Percentiles rank a stretch among this genome's conserved stretches.
phyloP scores from a whole-genome alignment of 2,329 filamentous ascomycete species.

The Mariannaea elegans region DNA sequence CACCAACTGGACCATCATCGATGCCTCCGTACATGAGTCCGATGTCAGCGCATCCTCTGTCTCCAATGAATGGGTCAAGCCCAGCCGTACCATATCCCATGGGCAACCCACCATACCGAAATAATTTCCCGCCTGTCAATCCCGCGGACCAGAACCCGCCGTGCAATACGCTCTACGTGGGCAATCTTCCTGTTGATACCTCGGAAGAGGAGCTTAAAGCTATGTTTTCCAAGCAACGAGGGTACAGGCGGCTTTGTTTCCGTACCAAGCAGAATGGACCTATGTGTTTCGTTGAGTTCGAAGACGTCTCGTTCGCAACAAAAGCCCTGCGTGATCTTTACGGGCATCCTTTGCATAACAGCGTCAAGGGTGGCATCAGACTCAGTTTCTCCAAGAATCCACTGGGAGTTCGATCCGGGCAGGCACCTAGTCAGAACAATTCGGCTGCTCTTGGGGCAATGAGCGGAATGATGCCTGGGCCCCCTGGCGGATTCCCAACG shows the following conservation, averaged over 20 bases:
- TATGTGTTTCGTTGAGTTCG: slow-evolving; percentile 99
- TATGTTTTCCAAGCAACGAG: slow-evolving; percentile 90
- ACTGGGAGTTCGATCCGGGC: slow-evolving; percentile 85
- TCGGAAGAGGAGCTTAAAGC: slow-evolving; percentile 95
- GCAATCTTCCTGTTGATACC: slow-evolving; percentile 92
- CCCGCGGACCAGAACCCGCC: slow-evolving; percentile 96
- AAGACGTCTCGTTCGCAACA: slow-evolving; percentile 90
- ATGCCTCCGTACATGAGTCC: slow-evolving; percentile 57
- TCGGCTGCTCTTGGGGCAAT: slow-evolving; percentile 60
- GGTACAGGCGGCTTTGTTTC: slow-evolving; percentile 95
- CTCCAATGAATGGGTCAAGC: slow-evolving; percentile 58
- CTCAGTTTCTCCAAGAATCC: slow-evolving; percentile 98
- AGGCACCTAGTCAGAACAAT: slow-evolving; percentile 58
- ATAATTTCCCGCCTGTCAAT: slow-evolving; percentile 84
- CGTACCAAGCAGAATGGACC: slow-evolving; percentile 94
- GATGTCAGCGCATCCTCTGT: slow-evolving; percentile 59
- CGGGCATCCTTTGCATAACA: slow-evolving; percentile 86
- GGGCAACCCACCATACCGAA: slow-evolving; percentile 64
- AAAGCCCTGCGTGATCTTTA: slow-evolving; percentile 92
- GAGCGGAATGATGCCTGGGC: slow-evolving; percentile 62
- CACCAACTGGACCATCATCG: slow-evolving; percentile 59
- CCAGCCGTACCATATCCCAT: slow-evolving; percentile 41
- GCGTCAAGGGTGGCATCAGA: slow-evolving; percentile 91
- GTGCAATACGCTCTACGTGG: slow-evolving; percentile 97
- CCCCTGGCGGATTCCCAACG: slow-evolving; percentile 70